phyloP scores from a whole-genome alignment of 2,329 filamentous ascomycete genomes.

The Ophiocordyceps unilateralis region DNA sequence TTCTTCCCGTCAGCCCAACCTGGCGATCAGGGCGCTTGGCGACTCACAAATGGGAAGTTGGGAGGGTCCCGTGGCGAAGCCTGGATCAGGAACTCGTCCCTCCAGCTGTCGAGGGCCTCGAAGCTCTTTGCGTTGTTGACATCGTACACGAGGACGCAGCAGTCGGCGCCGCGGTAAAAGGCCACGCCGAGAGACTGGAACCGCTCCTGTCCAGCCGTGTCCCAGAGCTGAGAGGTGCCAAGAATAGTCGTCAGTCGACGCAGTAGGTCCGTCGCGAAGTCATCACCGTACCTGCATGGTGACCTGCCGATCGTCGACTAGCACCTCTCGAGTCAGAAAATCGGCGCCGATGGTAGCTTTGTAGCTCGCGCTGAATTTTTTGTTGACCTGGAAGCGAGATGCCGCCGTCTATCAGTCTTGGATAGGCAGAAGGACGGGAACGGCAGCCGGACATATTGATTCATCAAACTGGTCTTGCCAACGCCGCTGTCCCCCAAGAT shows the following conservation, averaged over 20 bases:
- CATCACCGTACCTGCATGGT: slow-evolving; percentile 63
- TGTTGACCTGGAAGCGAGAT: slow-evolving; percentile 80
- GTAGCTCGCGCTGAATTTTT: slow-evolving; percentile 99
- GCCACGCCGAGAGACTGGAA: slow-evolving; percentile 95
- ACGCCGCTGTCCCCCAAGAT: slow-evolving; percentile 98
- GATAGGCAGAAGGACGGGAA: neutral
- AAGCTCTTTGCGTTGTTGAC: slow-evolving; percentile 99
- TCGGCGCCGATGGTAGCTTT: slow-evolving; percentile 98
- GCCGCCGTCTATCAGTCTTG: slow-evolving; percentile 3
- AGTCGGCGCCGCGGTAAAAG: slow-evolving; percentile 94
- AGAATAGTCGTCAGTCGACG: neutral
- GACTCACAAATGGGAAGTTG: slow-evolving; percentile 85
- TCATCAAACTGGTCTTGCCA: slow-evolving; percentile 99
- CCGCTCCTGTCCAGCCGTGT: slow-evolving; percentile 90
- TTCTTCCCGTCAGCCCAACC: slow-evolving; percentile 5
- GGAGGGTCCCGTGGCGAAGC: slow-evolving; percentile 91
- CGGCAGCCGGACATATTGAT: slow-evolving; percentile 80
- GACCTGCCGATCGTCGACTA: slow-evolving; percentile 91
- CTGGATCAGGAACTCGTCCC: slow-evolving; percentile 95
- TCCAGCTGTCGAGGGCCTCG: slow-evolving; percentile 94
- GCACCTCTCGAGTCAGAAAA: slow-evolving; percentile 93
- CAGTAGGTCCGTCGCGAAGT: too few species aligned
- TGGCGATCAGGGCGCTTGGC: neutral
- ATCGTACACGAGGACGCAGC: slow-evolving; percentile 94
- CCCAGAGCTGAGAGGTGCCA: slow-evolving; percentile 71